Base-by-base conservation (phyloP, 2,329 filamentous ascomycete species). In the Ramichloridium luteum region DNA sequence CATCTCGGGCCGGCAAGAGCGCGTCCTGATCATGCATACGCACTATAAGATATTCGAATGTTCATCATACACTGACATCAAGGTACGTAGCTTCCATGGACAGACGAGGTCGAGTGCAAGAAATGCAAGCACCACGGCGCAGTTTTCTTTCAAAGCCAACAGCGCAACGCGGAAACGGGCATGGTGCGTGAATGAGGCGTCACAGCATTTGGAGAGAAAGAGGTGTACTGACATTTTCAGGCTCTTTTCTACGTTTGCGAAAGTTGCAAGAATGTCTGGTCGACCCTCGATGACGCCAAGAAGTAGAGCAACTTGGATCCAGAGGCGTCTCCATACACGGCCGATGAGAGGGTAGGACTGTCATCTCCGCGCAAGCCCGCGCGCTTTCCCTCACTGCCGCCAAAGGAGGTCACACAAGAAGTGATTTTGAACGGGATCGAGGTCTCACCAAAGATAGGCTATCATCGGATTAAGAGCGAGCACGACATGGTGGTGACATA, bases 71-170 rank as follows among this genome's bases (percentile, higher is more conserved):
- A n/a, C 20, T 23, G 20, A 23, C 20, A 8, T 23, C 8, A 23
- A 35, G 40, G 28, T 34, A 42, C 49, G 46, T 48, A 94, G 86
- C 81, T 96, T 58, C 90, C 90, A 43, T 79, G 86, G 51, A 37
- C 42, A 20, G 78, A 84, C 49, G 82, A 84, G 56, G 84, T 81
- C 61, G 70, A 71, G 38, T 98, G 90, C 63, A 84, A 85, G 31
- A 71, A 68, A 47, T 98, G 92, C 67, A 70, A 72, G 45, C 80
- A 90, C 58, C 74, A 76, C 47, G 86, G 96, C 62, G 85, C 86
- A 27, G 92, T 98, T 38, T 98, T 93, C 65, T 98, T 98, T 67
- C 90, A 98, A 65, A 94, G 86, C 40, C 90, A 98, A 57, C 86
- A 96, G 65, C 80, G 90, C 60, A 93, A 80, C 47, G 83, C 84